phyloP scores from a whole-genome alignment of 257 asterid genomes.

The Lavandula angustifolia region DNA sequence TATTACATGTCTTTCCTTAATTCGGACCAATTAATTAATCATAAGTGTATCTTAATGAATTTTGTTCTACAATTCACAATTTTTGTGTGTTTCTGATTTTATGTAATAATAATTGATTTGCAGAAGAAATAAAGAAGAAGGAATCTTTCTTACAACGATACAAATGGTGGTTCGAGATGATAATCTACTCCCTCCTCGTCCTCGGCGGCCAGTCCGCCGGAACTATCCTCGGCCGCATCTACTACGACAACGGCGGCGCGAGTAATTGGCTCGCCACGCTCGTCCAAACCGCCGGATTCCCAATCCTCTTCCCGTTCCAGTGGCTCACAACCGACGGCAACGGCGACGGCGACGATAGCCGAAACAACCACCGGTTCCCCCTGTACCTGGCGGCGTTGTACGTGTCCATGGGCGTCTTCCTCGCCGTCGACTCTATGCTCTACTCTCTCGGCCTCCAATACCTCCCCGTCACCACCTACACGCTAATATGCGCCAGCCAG shows the following conservation, averaged over 20 bases:
- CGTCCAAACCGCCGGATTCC: slow-evolving; percentile 61
- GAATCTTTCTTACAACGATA: slow-evolving; percentile 26
- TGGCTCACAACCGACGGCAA: slow-evolving; percentile 29
- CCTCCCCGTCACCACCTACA: slow-evolving; percentile 64
- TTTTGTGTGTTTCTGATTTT: no score
- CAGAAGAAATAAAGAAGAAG: slow-evolving; percentile 15
- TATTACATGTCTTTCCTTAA: not conserved
- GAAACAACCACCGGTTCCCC: not conserved
- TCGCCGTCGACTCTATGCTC: slow-evolving; percentile 46
- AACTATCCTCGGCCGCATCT: slow-evolving; percentile 58
- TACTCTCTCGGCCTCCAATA: slow-evolving; percentile 54
- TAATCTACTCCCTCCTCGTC: slow-evolving; percentile 43
- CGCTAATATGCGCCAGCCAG: slow-evolving; percentile 55
- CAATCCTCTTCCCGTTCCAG: slow-evolving; percentile 63
- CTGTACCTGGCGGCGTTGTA: slow-evolving; percentile 37
- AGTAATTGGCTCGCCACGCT: slow-evolving; percentile 73
- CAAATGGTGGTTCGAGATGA: slow-evolving; percentile 65
- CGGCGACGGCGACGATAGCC: not conserved
- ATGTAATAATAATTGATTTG: not conserved
- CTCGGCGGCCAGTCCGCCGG: slow-evolving; percentile 59
- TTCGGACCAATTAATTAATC: no score
- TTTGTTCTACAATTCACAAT: no score
- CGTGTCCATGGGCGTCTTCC: slow-evolving; percentile 41
- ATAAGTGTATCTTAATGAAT: no score
- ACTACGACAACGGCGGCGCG: slow-evolving; percentile 71